Conservation (phyloP, 495 filamentous ascomycete genomes). For the Lepraria neglecta region DNA sequence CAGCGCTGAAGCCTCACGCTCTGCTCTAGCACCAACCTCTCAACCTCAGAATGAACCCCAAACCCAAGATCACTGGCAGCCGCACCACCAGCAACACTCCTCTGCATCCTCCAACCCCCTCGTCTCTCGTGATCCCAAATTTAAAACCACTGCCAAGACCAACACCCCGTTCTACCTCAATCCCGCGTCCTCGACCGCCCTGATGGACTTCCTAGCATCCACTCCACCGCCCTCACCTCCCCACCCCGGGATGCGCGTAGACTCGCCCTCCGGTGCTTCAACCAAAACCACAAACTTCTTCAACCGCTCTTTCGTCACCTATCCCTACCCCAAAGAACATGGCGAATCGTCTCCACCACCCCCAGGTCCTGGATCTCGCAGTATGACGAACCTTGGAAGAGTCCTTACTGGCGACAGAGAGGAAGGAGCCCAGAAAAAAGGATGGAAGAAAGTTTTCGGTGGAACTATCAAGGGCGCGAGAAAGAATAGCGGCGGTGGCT, state of each 20-base stretch:
- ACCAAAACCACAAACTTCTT: slow-evolving; percentile 12
- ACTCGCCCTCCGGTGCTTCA: slow-evolving; percentile 9
- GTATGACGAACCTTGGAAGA: slow-evolving; percentile 13
- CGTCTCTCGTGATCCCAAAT: slow-evolving; percentile 11
- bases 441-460: slow-evolving; percentile 28
- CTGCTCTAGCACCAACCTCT: slow-evolving; percentile 14
- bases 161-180: slow-evolving; percentile 29
- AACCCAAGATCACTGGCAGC: slow-evolving; percentile 3
- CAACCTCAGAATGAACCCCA: slow-evolving; percentile 10
- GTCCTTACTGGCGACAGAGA: slow-evolving; percentile 5
- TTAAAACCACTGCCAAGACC: slow-evolving; percentile 23
- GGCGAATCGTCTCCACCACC: slow-evolving; percentile 14
- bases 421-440: slow-evolving; percentile 15
- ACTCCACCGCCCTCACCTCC: slow-evolving; percentile 27
- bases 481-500: slow-evolving; percentile 1
- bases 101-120: slow-evolving; percentile 10
- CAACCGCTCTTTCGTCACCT: slow-evolving; percentile 5
- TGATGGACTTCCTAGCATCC: slow-evolving; percentile 28
- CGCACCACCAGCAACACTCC: slow-evolving; percentile 11
- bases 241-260: slow-evolving; percentile 15
- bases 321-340: slow-evolving; percentile 1
- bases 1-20: slow-evolving; percentile 16
- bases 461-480: slow-evolving; percentile 4
- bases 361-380: slow-evolving; percentile 13
- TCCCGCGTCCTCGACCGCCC: slow-evolving; percentile 26